Percentiles rank a stretch among this genome's conserved stretches.
phyloP scores from a whole-genome alignment of 2,329 filamentous ascomycete species.

The Ascochyta pisi region DNA sequence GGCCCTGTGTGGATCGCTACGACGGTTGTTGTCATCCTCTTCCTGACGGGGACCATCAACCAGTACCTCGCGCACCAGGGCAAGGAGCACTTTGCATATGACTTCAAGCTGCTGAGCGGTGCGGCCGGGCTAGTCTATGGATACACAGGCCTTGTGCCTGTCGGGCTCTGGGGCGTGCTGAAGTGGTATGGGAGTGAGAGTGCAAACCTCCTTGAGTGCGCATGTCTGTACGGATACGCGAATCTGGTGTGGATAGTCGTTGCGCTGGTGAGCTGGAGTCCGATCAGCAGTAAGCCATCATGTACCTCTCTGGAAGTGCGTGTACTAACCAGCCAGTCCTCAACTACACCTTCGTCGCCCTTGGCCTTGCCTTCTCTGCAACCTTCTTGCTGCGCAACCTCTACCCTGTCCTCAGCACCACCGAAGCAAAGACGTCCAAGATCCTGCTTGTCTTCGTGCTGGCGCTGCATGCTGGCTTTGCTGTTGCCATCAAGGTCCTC shows the following conservation, averaged over 20 bases:
- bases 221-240: slow-evolving; percentile 92
- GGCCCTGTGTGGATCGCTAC: slow-evolving; percentile 99
- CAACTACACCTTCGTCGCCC: slow-evolving; percentile 91
- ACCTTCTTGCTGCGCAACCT: slow-evolving; percentile 51
- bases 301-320: neutral
- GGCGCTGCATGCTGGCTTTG: slow-evolving; percentile 83
- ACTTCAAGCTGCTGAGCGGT: slow-evolving; percentile 87
- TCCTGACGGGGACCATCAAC: slow-evolving; percentile 92
- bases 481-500: slow-evolving; percentile 92
- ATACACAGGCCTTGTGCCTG: slow-evolving; percentile 82
- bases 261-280: slow-evolving; percentile 88
- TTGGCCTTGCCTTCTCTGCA: slow-evolving; percentile 56
- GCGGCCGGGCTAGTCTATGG: slow-evolving; percentile 94
- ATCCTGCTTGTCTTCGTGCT: slow-evolving; percentile 84
- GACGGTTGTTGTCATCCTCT: slow-evolving; percentile 93
- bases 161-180: slow-evolving; percentile 84
- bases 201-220: slow-evolving; percentile 92
- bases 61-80: slow-evolving; percentile 78
- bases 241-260: slow-evolving; percentile 98
- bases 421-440: slow-evolving; percentile 90
- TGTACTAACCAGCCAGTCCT: slow-evolving; percentile 59
- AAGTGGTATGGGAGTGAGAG: slow-evolving; percentile 96
- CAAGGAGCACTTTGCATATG: slow-evolving; percentile 80
- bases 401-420: slow-evolving; percentile 85
- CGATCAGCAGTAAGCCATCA: slow-evolving; percentile 64